Percentiles rank a stretch among this genome's conserved stretches.
Evolutionary conservation across 2,329 filamentous ascomycete genomes (phyloP).

Genomic region (Pseudogymnoascus sp.): DNA sequence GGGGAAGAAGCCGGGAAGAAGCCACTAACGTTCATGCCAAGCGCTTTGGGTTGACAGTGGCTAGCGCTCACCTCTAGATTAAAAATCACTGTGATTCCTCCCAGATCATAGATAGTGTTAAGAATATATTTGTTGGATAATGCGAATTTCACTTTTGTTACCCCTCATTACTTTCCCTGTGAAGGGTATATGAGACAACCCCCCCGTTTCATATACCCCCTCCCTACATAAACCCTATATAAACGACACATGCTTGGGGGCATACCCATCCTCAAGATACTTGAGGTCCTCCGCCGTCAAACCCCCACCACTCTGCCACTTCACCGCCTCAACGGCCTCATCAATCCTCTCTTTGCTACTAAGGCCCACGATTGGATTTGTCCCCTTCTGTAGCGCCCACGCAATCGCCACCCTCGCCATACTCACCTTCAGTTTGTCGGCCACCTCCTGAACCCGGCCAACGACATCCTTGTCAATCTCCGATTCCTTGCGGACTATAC

Average conservation of each 20-base stretch:
- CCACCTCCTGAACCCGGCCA: conserved; percentile 44
- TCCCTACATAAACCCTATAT: background rate
- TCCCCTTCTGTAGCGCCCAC: conserved; percentile 42
- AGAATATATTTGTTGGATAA: background rate
- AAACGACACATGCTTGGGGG: conserved; percentile 31
- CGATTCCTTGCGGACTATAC: conserved; percentile 18
- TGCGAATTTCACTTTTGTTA: background rate
- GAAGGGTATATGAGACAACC: too few species aligned
- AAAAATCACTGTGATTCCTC: background rate
- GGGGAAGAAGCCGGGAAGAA: background rate
- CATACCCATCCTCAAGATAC: conserved; percentile 47
- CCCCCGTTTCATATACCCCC: background rate
- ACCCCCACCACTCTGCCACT: conserved; percentile 33
- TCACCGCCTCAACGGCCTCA: conserved; percentile 38
- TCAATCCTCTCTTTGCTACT: conserved; percentile 44
- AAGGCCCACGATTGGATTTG: conserved; percentile 46
- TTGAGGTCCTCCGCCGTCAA: conserved; percentile 44
- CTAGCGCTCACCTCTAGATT: background rate
- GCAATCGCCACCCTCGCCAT: conserved; percentile 53
- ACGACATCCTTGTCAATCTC: conserved; percentile 25
- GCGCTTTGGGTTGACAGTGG: background rate
- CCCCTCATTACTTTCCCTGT: background rate
- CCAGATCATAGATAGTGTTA: background rate
- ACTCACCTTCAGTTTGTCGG: conserved; percentile 45
- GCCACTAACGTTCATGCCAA: background rate